Base-by-base conservation (phyloP, 768 basidiomycete genomes). In the Postia placenta region DNA sequence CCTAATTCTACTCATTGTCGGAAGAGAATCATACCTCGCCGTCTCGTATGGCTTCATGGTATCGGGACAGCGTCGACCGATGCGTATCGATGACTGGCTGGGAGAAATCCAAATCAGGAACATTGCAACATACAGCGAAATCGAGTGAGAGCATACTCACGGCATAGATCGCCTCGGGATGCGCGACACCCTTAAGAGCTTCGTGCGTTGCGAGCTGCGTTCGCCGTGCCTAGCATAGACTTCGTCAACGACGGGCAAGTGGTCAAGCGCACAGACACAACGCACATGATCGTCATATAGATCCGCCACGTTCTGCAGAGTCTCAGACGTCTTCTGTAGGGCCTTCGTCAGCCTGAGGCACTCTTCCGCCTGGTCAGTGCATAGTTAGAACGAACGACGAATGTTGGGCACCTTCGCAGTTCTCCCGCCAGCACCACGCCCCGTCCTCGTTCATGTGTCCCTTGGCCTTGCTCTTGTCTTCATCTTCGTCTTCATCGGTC, bases 401-500 rank as follows among this genome's bases (percentile, higher is more conserved):
- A 39, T 23, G 28, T 14, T 20, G 43, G 68, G 12, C 56, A 87
- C 87, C 81, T 61, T 75, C 65, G 61, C 90, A 92, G 2, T 73
- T 74, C 46, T 92, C 87, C 22, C 81, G 74, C 89, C 90, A 94
- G 63, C 89, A 91, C 87, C 91, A 88, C 2, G 87, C 89, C 1
- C 87, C 84, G 22, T 87, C 78, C 7, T 72, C 70, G 54, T 91
- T 92, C 47, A 81, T 57, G 43, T 85, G 59, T 0, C 85, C 84
- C 49, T 74, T 79, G 30, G 58, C 46, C 37, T 47, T 38, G 19
- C 59, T 60, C 11, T 72, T 74, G 45, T 66, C 64, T 43, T 80
- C 77, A 28, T 81, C 76, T 36, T 76, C 74, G 0, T 71, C 72
- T 1, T 73, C 67, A 4, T 52, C 52, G 17, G 42, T 41, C 14